phyloP scores from a whole-genome alignment of 164 flowering plant genomes.

The Magnolia changhungtana region DNA sequence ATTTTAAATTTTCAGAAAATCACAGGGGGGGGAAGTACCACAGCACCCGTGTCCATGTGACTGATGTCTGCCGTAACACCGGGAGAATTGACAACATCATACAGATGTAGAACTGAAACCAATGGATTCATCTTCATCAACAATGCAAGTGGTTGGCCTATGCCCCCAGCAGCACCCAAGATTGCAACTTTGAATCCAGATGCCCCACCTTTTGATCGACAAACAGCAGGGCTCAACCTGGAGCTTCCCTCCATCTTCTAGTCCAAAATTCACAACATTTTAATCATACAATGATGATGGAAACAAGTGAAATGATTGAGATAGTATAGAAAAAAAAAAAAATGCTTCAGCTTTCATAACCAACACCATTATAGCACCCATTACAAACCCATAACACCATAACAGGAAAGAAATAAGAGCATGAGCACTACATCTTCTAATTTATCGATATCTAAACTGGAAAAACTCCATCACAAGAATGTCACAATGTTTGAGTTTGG shows the following conservation, averaged over 20 bases:
- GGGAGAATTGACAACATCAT: conserved; percentile 89
- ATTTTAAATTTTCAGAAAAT: not conserved
- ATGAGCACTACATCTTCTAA: not conserved
- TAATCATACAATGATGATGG: not conserved
- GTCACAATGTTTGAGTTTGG: not conserved
- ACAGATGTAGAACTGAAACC: conserved; percentile 89
- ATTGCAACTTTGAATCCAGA: conserved; percentile 92
- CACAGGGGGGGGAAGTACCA: conserved; percentile 40
- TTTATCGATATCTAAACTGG: not conserved
- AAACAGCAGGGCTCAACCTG: conserved; percentile 39
- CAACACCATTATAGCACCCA: not conserved
- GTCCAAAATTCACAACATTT: not conserved
- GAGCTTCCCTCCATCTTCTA: conserved; percentile 52
- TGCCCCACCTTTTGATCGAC: conserved; percentile 92
- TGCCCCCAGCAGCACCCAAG: conserved; percentile 95
- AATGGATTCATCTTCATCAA: conserved; percentile 96
- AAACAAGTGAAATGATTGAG: not conserved
- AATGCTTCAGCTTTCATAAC: not conserved
- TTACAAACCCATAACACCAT: not conserved
- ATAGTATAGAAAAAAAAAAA: not conserved
- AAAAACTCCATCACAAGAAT: not conserved
- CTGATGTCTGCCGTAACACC: conserved; percentile 97
- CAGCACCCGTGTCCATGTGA: conserved; percentile 97
- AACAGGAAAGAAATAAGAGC: not conserved
- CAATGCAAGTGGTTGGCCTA: conserved; percentile 91